A percentile compares a stretch with the other conserved stretches of the same genome.
Evolutionary conservation across 2,329 filamentous ascomycete species (phyloP).

Genomic region (Juglanconis sp.): DNA sequence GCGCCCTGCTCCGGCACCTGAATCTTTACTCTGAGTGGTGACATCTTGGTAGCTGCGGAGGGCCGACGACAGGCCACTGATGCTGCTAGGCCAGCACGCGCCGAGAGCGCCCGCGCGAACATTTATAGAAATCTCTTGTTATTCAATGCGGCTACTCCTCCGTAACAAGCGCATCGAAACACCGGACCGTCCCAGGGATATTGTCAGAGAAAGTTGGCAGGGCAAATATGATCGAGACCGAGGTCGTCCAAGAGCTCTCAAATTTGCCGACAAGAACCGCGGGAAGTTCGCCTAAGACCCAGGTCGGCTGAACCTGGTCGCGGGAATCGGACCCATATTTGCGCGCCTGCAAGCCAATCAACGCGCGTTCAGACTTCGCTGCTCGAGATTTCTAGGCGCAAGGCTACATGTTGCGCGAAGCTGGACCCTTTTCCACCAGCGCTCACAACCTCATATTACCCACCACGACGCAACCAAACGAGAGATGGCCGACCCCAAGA

Average conservation of each 20-base stretch:
- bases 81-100: constrained; percentile 52
- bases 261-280: constrained; percentile 15
- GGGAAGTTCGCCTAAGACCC: constrained; percentile 6
- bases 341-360: constrained; percentile 5
- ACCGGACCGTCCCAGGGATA: not conserved
- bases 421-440: not conserved
- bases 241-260: constrained; percentile 7
- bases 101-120: constrained; percentile 53
- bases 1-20: constrained; percentile 30
- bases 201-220: not conserved
- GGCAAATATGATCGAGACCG: not conserved
- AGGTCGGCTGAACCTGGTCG: not conserved
- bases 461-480: constrained; percentile 18
- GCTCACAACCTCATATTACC: constrained; percentile 1
- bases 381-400: constrained; percentile 14
- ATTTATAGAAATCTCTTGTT: constrained; percentile 37
- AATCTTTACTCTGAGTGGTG: constrained; percentile 81
- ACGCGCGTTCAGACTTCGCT: not conserved
- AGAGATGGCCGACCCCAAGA: constrained; percentile 68
- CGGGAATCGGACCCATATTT: not conserved
- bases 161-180: constrained; percentile 1
- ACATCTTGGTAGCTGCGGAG: constrained; percentile 46
- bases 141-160: not conserved
- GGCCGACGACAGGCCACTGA: constrained; percentile 37
- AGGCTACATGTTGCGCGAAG: constrained; percentile 1